Evolutionary conservation across 108 stramenopile genomes (phyloP).

Genomic region (Skeletonema marinoi): DNA sequence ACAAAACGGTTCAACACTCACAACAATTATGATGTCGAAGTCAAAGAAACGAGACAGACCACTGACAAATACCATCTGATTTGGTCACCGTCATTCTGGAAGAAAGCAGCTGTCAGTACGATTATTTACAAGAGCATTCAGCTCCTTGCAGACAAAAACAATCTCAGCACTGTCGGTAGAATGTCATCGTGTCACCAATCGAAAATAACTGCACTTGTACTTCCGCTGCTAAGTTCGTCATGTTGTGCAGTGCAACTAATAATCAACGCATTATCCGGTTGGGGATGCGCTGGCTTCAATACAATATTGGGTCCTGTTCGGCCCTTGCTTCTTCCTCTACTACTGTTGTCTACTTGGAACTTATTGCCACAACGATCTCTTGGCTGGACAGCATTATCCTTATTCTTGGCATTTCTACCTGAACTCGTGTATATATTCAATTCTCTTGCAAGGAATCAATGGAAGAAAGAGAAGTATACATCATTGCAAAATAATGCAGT

Average conservation of each 20-base stretch:
- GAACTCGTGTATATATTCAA: conserved; percentile 68
- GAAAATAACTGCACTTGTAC: conserved; percentile 31
- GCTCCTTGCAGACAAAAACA: background rate
- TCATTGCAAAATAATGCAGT: background rate
- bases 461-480: background rate
- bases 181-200: conserved; percentile 6
- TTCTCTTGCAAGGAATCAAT: background rate
- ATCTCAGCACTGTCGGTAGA: background rate
- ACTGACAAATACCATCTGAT: conserved; percentile 34
- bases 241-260: conserved; percentile 83
- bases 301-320: conserved; percentile 61
- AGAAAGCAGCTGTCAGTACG: conserved; percentile 18
- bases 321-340: conserved; percentile 15
- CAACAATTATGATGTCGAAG: background rate
- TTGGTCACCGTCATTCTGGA: conserved; percentile 45
- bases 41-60: background rate
- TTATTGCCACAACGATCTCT: conserved; percentile 15
- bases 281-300: conserved; percentile 86
- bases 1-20: background rate
- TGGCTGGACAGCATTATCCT: conserved; percentile 26
- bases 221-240: conserved; percentile 68
- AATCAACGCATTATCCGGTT: conserved; percentile 65
- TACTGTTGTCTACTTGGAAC: conserved; percentile 35
- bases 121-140: conserved; percentile 10
- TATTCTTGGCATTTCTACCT: conserved; percentile 66